Percentiles rank a stretch among this genome's conserved stretches.
Conservation (phyloP, 1,284 basidiomycete species). For the Thecaphora thlaspeos region DNA sequence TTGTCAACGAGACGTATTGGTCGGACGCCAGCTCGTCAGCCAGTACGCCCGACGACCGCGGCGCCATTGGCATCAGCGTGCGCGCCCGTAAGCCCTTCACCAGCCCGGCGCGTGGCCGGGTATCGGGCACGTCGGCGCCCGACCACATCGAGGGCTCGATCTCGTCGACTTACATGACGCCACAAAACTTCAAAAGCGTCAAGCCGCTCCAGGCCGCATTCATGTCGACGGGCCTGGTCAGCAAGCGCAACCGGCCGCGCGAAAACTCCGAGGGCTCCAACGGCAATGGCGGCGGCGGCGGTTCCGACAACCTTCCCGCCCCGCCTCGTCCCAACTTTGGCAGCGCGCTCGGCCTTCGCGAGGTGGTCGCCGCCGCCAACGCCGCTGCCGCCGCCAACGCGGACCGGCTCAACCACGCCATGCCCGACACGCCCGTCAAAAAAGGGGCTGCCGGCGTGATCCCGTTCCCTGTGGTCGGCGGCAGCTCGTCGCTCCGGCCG, state of each 20-base stretch:
- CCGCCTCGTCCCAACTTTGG: constrained; percentile 40
- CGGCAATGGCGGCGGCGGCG: constrained; percentile 7
- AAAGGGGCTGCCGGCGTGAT: constrained; percentile 27
- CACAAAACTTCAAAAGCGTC: constrained; percentile 60
- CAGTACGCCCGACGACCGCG: constrained; percentile 22
- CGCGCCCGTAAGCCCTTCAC: background rate
- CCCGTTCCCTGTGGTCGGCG: constrained; percentile 24
- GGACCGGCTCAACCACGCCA: constrained; percentile 26
- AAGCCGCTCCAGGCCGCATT: constrained; percentile 60
- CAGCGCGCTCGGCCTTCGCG: constrained; percentile 45
- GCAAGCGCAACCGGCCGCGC: constrained; percentile 47
- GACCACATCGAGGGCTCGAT: background rate
- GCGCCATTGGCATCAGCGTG: too few relatives aligned
- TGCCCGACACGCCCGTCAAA: constrained; percentile 60
- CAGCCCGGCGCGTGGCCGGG: background rate
- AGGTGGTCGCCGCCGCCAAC: constrained; percentile 51
- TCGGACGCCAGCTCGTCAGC: constrained; percentile 22
- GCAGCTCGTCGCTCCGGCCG: constrained; percentile 3
- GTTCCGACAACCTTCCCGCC: constrained; percentile 26
- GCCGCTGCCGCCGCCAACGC: constrained; percentile 32
- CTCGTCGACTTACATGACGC: constrained; percentile 39
- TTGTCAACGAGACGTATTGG: constrained; percentile 37
- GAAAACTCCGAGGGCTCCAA: constrained; percentile 13
- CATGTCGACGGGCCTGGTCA: constrained; percentile 59
- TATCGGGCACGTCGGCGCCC: background rate